Conservation (phyloP, 2,329 filamentous ascomycete species). For the Sporothrix brasiliensis region DNA sequence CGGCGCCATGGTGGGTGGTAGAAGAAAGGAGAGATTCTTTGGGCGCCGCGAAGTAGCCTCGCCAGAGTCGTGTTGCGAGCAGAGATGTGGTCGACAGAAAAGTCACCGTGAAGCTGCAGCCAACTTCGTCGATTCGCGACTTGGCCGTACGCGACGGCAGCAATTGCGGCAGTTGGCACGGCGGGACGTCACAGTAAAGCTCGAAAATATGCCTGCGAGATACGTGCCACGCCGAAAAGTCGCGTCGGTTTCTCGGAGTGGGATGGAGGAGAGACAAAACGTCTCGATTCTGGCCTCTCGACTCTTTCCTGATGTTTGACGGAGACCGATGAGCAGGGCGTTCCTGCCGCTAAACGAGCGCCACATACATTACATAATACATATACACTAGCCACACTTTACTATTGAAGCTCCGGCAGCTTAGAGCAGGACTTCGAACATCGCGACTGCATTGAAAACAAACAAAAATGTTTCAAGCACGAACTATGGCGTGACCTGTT, state of each 20-base stretch:
- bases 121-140: not conserved
- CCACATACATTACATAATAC: slow-evolving; percentile 22
- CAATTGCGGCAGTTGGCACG: not conserved
- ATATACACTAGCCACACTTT: not conserved
- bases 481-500: too few relatives aligned
- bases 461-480: not conserved
- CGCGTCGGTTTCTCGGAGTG: not conserved
- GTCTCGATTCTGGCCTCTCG: slow-evolving; percentile 21
- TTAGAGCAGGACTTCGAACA: not conserved
- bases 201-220: not conserved
- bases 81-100: not conserved
- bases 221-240: not conserved
- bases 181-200: slow-evolving; percentile 7
- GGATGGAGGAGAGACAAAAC: slow-evolving; percentile 1
- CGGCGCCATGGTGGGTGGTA: slow-evolving; percentile 51
- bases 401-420: not conserved
- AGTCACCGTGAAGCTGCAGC: not conserved
- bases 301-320: slow-evolving; percentile 23
- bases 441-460: too few relatives aligned
- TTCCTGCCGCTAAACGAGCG: not conserved
- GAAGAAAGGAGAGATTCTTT: not conserved
- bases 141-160: slow-evolving; percentile 10
- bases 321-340: not conserved
- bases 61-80: not conserved
- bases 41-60: not conserved